Base-by-base conservation (phyloP, 495 filamentous ascomycete genomes). In the Opeltia flavorubescens region DNA sequence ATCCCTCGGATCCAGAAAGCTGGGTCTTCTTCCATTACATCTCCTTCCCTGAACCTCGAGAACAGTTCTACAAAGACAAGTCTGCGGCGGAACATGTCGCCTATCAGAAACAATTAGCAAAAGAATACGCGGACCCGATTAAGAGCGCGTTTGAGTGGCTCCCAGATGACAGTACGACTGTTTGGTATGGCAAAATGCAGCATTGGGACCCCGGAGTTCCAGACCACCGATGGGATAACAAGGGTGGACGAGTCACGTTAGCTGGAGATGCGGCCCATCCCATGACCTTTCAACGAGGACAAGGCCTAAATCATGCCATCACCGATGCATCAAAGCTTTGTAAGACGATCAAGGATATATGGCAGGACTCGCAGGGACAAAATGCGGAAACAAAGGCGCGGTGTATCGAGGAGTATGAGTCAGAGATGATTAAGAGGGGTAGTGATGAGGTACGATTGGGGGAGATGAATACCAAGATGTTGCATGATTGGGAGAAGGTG, bases 241-340 rank as follows among this genome's bases (percentile, higher is more conserved):
- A 60, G 31, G 46, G 47, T 5, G 68, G 66, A 15, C 52, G 58
- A 3, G 62, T 71, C 0, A 70, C 68, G 3, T 53, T 72, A 30
- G 67, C 65, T 0, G 70, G 70, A 1, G 70, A 74, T 54, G 69
- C 70, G 0, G 69, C 66, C 2, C 70, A 72, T 57, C 53, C 66
- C n/a, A 43, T 43, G 24, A 28, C 44, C 8, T 15, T 31, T 15
- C 49, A 73, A 38, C 66, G 71, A 18, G 72, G 72, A 3, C 70
- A 76, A 55, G 70, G 70, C 1, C 56, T 70, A 5, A 71, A 74
- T 43, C 69, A 73, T 44, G 61, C 62, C 26, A 53, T 75, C 8
- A 43, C 50, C 0, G 70, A 74, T 47, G 70, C 63, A 11, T 57
- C 51, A 6, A 65, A 61, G n/a, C 56, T 71, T 8, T 56, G 64